Conservation (phyloP, 2,329 filamentous ascomycete genomes). For the Neofusicoccum sp. region DNA sequence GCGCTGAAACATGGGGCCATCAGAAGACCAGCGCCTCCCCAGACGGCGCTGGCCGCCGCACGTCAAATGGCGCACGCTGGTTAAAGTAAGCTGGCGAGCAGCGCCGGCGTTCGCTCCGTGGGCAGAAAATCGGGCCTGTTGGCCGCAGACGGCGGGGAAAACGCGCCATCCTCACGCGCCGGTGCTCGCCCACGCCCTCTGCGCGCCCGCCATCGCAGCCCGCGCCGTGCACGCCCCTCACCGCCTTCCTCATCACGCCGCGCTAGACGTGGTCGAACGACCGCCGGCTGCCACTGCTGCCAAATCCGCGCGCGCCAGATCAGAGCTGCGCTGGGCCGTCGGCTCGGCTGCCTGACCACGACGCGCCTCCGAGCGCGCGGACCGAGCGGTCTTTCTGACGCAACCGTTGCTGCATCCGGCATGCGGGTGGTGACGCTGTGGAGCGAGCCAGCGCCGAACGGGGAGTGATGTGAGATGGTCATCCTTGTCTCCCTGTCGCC, state of each 20-base stretch:
- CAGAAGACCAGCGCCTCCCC: conserved; percentile 1
- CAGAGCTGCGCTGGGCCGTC: background rate
- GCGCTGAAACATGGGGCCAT: conserved; percentile 1
- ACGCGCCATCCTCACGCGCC: background rate
- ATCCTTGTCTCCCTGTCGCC: background rate
- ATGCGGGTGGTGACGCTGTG: conserved; percentile 9
- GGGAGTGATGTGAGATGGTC: conserved; percentile 8
- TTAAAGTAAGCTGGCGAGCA: background rate
- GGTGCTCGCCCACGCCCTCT: background rate
- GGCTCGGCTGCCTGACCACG: background rate
- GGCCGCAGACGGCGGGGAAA: background rate
- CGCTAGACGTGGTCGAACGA: conserved; percentile 1
- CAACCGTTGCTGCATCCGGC: conserved; percentile 10
- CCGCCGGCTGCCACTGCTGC: background rate
- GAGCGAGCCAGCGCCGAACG: conserved; percentile 3
- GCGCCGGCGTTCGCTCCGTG: conserved; percentile 9
- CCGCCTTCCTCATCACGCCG: conserved; percentile 12
- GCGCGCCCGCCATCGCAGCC: background rate
- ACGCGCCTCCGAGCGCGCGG: background rate
- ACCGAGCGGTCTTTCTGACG: conserved; percentile 7
- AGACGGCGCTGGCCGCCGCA: background rate
- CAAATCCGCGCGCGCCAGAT: too few species aligned
- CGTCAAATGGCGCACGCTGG: conserved; percentile 9
- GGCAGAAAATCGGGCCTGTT: conserved; percentile 14
- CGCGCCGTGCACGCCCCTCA: background rate